These are phyloP conservation scores for Pseudogymnoascus sp. DNA, from an alignment of 2,329 filamentous ascomycete genomes.

Conservation along the genomic window DNA sequence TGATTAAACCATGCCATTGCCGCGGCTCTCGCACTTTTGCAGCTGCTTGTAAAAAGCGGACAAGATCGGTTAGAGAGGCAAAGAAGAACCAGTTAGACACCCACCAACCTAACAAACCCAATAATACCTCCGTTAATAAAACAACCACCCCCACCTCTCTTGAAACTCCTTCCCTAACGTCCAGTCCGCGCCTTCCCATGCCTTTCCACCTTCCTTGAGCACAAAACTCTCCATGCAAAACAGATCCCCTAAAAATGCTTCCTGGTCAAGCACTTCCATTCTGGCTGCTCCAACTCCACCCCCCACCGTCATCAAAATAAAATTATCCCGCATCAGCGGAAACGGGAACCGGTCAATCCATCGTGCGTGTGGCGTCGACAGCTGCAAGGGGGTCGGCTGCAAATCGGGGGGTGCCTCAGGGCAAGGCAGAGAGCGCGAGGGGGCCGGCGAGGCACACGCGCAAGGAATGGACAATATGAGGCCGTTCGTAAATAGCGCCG, in stretches of 20 bases:
- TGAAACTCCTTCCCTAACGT: background rate
- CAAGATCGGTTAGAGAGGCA: background rate
- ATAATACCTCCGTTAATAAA: background rate
- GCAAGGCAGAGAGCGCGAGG: background rate
- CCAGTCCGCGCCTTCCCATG: conserved; percentile 5
- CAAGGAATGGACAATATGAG: conserved; percentile 16
- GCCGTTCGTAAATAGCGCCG: conserved; percentile 18
- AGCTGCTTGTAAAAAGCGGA: background rate
- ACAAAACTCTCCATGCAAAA: conserved; percentile 4
- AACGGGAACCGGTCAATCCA: conserved; percentile 19
- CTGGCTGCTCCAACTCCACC: background rate
- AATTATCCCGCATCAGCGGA: conserved; percentile 12
- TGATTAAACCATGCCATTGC: background rate
- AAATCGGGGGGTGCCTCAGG: conserved; percentile 11
- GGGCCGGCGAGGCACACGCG: background rate
- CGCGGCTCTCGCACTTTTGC: background rate
- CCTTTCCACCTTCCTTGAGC: background rate
- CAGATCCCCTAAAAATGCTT: background rate
- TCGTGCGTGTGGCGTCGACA: conserved; percentile 13
- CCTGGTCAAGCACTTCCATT: background rate
- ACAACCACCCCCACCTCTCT: conserved; percentile 8
- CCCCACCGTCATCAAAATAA: conserved; percentile 13
- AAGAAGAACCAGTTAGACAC: background rate
- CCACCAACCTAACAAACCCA: background rate
- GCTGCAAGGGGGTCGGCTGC: conserved; percentile 13